phyloP scores from a whole-genome alignment of 139 green algal genomes.

The Haematococcus lacustris region DNA sequence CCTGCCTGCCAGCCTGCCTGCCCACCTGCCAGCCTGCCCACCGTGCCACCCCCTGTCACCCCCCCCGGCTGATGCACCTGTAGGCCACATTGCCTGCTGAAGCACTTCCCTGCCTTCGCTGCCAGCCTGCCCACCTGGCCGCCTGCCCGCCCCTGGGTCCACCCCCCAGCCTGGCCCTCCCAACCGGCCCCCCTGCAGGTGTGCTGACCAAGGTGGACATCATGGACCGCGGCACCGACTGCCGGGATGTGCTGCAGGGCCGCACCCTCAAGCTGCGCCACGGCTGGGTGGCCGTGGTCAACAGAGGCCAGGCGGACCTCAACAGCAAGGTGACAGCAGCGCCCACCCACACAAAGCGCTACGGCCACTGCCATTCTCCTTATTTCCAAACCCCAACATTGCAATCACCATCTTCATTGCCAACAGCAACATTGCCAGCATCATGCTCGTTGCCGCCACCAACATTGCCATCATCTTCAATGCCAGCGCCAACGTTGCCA shows the following conservation, averaged over 20 bases:
- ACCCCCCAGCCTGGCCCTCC: no score
- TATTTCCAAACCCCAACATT: not conserved
- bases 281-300: constrained; percentile 91
- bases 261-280: constrained; percentile 67
- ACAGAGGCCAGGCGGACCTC: constrained; percentile 87
- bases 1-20: no score
- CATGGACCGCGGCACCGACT: constrained; percentile 95
- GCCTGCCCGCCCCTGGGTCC: not conserved
- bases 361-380: no score
- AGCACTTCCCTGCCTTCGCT: not conserved
- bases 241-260: constrained; percentile 76
- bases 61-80: not conserved
- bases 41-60: not conserved
- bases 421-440: not conserved
- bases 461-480: not conserved
- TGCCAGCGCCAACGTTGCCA: not conserved
- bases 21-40: no score
- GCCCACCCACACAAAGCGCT: no score
- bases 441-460: not conserved
- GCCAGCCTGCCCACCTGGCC: not conserved
- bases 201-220: constrained; percentile 97
- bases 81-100: not conserved
- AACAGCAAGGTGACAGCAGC: constrained; percentile 48
- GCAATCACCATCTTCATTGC: not conserved
- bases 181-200: constrained; percentile 29